Evolutionary conservation across 2,329 filamentous ascomycete genomes (phyloP).

Genomic region (Fusarium aywerte): DNA sequence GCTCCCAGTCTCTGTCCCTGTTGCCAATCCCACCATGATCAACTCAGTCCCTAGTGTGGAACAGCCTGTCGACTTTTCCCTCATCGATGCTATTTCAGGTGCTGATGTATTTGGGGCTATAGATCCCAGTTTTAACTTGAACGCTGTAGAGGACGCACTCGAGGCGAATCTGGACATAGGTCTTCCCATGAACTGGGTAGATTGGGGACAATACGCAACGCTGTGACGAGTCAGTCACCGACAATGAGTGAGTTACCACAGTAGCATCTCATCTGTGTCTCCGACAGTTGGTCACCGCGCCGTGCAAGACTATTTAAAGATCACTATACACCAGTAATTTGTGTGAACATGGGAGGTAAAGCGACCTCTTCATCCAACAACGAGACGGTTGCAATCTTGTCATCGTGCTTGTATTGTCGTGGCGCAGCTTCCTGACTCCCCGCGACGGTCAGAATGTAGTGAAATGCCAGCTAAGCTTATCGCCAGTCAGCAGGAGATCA

Average conservation of each 20-base stretch:
- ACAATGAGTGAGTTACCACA: background rate
- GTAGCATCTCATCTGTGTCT: slow-evolving; percentile 9
- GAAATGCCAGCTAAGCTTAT: background rate
- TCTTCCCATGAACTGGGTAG: slow-evolving; percentile 63
- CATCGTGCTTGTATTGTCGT: background rate
- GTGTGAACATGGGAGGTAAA: background rate
- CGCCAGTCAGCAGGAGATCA: background rate
- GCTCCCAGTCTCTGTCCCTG: slow-evolving; percentile 16
- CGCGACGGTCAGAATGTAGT: background rate
- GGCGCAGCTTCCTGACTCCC: slow-evolving; percentile 2
- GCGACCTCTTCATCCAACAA: background rate
- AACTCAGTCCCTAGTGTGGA: slow-evolving; percentile 48
- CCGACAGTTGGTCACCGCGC: background rate
- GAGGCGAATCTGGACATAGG: slow-evolving; percentile 66
- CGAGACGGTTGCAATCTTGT: background rate
- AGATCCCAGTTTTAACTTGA: slow-evolving; percentile 64
- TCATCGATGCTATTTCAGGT: slow-evolving; percentile 58
- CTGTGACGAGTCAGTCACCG: slow-evolving; percentile 23
- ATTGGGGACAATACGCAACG: slow-evolving; percentile 55
- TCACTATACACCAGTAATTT: background rate
- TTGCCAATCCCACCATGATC: slow-evolving; percentile 44
- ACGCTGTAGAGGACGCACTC: slow-evolving; percentile 64
- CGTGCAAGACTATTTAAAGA: background rate
- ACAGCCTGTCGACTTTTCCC: slow-evolving; percentile 54
- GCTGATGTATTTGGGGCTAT: slow-evolving; percentile 67